Conservation (phyloP, 345 rosid genomes). For the Brassica rapa region DNA sequence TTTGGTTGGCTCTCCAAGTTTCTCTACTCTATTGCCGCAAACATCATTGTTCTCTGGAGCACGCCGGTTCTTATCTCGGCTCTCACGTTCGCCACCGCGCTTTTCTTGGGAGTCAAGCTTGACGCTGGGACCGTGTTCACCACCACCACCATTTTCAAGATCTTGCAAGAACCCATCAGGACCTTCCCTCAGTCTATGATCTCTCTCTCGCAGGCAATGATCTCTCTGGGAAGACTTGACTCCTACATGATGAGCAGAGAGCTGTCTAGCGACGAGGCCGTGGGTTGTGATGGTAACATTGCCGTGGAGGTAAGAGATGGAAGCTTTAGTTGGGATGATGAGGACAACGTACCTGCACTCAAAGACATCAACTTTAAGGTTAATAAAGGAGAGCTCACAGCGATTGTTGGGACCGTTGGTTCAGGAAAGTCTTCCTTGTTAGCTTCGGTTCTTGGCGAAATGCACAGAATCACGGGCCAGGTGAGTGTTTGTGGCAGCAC, state of each 20-base stretch:
- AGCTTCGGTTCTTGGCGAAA: constrained; percentile 90
- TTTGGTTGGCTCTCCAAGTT: constrained; percentile 83
- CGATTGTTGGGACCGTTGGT: constrained; percentile 93
- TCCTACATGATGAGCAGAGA: constrained; percentile 79
- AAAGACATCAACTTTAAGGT: constrained; percentile 61
- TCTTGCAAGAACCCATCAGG: constrained; percentile 92
- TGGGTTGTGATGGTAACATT: constrained; percentile 51
- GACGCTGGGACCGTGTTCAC: constrained; percentile 93
- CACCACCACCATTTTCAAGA: constrained; percentile 78
- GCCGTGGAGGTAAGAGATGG: constrained; percentile 79
- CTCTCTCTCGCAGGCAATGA: constrained; percentile 88
- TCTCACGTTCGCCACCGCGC: constrained; percentile 72
- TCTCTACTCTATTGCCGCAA: constrained; percentile 66
- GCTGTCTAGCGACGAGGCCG: constrained; percentile 52
- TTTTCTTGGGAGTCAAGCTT: constrained; percentile 63
- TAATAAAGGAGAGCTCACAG: constrained; percentile 77
- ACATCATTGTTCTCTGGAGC: constrained; percentile 78
- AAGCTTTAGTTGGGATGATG: constrained; percentile 82
- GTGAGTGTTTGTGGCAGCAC: constrained; percentile 79
- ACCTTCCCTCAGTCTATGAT: constrained; percentile 91
- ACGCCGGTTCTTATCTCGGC: constrained; percentile 77
- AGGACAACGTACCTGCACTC: constrained; percentile 62
- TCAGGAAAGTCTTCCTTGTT: constrained; percentile 90
- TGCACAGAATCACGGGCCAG: constrained; percentile 82
- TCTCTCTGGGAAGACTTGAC: constrained; percentile 80